Percentiles rank a stretch among this genome's conserved stretches.
Conservation (phyloP, 257 asterid species). For the Oldenlandia corymbosa region DNA sequence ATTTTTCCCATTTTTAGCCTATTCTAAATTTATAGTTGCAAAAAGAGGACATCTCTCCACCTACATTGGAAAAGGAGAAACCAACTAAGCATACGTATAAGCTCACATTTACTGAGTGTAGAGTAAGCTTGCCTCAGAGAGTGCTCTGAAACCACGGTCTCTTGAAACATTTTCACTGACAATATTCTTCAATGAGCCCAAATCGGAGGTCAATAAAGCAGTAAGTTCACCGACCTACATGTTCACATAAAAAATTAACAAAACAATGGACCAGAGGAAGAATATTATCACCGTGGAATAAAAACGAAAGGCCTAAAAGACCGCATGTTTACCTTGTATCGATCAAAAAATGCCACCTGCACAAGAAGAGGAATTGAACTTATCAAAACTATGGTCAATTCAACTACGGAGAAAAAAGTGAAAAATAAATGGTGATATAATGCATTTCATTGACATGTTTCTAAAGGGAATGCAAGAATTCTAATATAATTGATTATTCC, state of each 20-base stretch:
- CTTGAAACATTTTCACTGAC: constrained; percentile 87
- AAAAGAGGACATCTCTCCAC: constrained; percentile 1
- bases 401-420: no score
- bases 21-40: not conserved
- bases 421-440: no score
- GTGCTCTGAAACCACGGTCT: constrained; percentile 98
- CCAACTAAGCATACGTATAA: constrained; percentile 31
- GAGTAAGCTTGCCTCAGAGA: constrained; percentile 98
- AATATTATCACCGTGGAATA: not conserved
- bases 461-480: not conserved
- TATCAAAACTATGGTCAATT: constrained; percentile 22
- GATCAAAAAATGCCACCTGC: constrained; percentile 94
- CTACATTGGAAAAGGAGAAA: constrained; percentile 15
- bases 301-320: not conserved
- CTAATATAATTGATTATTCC: not conserved
- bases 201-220: constrained; percentile 78
- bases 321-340: constrained; percentile 60
- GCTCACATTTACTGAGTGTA: constrained; percentile 61
- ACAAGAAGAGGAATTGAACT: constrained; percentile 16
- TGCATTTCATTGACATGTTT: not conserved
- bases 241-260: not conserved
- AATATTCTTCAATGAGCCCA: constrained; percentile 81
- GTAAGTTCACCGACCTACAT: constrained; percentile 94
- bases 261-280: not conserved
- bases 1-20: not conserved